phyloP scores from a whole-genome alignment of 176 grass and related monocot genomes.

The Chrysopogon serrulatus region DNA sequence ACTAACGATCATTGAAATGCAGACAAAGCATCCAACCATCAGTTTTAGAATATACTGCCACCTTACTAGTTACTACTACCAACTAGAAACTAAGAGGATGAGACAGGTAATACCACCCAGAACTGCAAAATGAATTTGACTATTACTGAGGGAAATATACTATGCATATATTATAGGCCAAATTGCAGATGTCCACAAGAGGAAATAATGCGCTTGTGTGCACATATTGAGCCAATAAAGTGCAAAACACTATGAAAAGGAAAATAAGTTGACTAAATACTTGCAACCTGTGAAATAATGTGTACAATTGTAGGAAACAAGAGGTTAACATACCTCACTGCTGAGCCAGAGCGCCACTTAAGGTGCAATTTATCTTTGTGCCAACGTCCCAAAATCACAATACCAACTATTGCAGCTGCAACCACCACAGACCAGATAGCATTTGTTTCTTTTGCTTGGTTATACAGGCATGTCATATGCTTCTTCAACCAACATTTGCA shows the following conservation, averaged over 20 bases:
- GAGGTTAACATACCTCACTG: conserved; percentile 43
- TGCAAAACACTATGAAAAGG: neutral
- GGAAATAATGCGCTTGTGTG: neutral
- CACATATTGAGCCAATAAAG: neutral
- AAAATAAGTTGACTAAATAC: neutral
- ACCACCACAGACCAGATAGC: conserved; percentile 85
- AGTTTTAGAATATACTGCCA: neutral
- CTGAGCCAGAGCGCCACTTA: conserved; percentile 44
- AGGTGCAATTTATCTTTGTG: conserved; percentile 72
- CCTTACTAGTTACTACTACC: neutral
- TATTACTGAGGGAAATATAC: neutral
- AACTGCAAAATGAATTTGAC: neutral
- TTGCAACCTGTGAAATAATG: neutral
- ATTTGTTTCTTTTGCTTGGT: conserved; percentile 70
- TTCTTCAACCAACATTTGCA: conserved; percentile 70
- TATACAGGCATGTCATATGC: conserved; percentile 65
- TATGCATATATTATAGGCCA: neutral
- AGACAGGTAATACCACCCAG: neutral
- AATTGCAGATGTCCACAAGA: neutral
- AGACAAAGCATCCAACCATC: neutral
- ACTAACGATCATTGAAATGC: neutral
- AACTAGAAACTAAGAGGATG: neutral
- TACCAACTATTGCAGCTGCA: conserved; percentile 67
- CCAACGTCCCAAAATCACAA: conserved; percentile 86
- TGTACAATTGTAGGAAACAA: neutral